Evolutionary conservation across 2,329 filamentous ascomycete species (phyloP), one percentile per base, ranked within the genome.

Genomic region (Colletotrichum sp.): DNA sequence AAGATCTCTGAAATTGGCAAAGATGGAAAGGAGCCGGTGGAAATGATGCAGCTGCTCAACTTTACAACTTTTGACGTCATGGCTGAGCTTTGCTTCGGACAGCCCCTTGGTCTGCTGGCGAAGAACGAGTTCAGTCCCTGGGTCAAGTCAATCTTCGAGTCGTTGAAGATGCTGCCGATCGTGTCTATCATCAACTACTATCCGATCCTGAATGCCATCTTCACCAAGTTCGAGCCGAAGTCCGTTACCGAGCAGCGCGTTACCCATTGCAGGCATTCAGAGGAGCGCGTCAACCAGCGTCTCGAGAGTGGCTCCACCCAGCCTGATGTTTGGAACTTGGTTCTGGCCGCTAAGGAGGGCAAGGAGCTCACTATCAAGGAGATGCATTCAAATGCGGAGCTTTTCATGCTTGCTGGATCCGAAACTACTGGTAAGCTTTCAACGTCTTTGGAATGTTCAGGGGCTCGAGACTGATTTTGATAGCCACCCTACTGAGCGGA

Each of bases 1-100:
- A 84, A 83, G 60, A 78, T 88, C 49, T 79, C 79, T n/a, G 83
- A 86, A n/a, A 70, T 79, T 9, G 73, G 72, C 21, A 69, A 71
- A 13, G 63, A 65, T 2, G 70, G 68, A 4, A 30, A n/a, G 13
- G 64, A 64, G 18, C 66, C 79, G 9, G 71, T 81, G 64, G 78
- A 80, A 8, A 71, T 81, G 72, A 76, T 72, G 4, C 72, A 72
- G 28, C 64, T 77, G 72, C 78, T 75, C 68, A 78, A 80, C 44
- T 78, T 79, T 26, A 65, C 78, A 6, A 80, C 78, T 2, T 80
- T 80, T 32, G 79, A 80, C 44, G 64, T 78, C 44, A 80, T 79
- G 78, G 79, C 75, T 6, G 79, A 80, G 34, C 77, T 80, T 12
- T 77, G 69, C 26, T 80, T 80, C 13, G 79, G 79, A 8, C 70